A percentile compares a stretch with the other conserved stretches of the same genome.
Evolutionary conservation across 2,329 filamentous ascomycete genomes (phyloP).

Genomic region (Colletotrichum spaethianum): DNA sequence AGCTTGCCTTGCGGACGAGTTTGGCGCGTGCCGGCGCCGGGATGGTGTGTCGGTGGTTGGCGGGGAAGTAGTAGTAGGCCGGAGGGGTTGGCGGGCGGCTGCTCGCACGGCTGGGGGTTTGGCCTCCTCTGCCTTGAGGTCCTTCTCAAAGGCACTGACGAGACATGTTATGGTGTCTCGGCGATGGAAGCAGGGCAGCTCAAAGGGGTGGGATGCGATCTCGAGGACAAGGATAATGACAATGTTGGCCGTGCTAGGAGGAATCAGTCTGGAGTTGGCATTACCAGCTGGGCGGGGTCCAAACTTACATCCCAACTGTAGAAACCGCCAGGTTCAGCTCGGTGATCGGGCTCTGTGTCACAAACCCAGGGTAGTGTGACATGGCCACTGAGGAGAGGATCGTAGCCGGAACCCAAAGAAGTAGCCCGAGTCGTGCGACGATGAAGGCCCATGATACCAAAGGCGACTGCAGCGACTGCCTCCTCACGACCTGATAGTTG

Average conservation of each 20-base stretch:
- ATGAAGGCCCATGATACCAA: slow-evolving; percentile 50
- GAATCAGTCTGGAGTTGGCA: not conserved
- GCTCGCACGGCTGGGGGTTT: slow-evolving; percentile 17
- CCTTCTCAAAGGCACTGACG: slow-evolving; percentile 34
- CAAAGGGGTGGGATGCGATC: slow-evolving; percentile 44
- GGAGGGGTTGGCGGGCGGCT: slow-evolving; percentile 30
- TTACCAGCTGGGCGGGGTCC: not conserved
- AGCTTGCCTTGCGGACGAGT: slow-evolving; percentile 35
- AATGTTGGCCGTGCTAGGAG: slow-evolving; percentile 6
- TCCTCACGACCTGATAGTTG: slow-evolving; percentile 43
- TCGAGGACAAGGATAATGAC: slow-evolving; percentile 44
- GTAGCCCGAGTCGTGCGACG: slow-evolving; percentile 46
- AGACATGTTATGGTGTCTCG: slow-evolving; percentile 25
- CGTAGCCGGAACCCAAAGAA: slow-evolving; percentile 48
- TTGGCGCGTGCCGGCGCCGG: slow-evolving; percentile 27
- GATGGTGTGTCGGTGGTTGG: slow-evolving; percentile 32
- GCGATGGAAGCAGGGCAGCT: slow-evolving; percentile 43
- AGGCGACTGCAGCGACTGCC: slow-evolving; percentile 46
- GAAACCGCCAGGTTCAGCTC: slow-evolving; percentile 46
- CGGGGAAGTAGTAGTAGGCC: slow-evolving; percentile 38
- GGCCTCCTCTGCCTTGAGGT: slow-evolving; percentile 36
- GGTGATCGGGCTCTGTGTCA: slow-evolving; percentile 43
- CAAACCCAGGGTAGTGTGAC: slow-evolving; percentile 42
- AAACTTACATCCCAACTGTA: slow-evolving; percentile 45
- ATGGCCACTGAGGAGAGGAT: slow-evolving; percentile 46